Evolutionary conservation across 768 basidiomycete species (phyloP), one percentile per base, ranked within the genome.

Genomic region (Boletellus ananas): DNA sequence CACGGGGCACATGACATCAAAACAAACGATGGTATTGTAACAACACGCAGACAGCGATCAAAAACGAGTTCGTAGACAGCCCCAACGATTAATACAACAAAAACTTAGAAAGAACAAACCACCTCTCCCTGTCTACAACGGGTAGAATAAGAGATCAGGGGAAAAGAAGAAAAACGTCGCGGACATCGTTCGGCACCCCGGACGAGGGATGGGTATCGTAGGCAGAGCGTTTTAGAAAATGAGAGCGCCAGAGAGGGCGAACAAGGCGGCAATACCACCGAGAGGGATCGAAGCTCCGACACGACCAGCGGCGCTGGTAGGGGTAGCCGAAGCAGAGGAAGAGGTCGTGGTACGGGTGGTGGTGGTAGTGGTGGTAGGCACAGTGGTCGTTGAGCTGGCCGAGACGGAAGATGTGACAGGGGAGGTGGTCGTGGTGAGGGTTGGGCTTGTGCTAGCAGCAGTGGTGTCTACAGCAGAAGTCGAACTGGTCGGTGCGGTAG

Each of bases 381-480:
- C 6, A 23, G 72, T 70, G 11, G 78, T 72, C 1, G 37, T 20
- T 18, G 45, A 33, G 2, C 40, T 20, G 8, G 11, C 49, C 6
- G 47, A 23, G 8, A 44, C 34, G 3, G 68, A 55, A 3, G 59
- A 64, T 38, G 72, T 67, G 77, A 70, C 9, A 62, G 27, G 3
- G 23, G 23, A 23, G 6, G 62, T 58, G 7, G 43, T 10, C 16
- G 74, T 57, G 33, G 74, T 56, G 21, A 61, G 52, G 0, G 69
- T 53, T 10, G 71, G 58, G 44, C 70, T 68, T 34, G 73, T 55
- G 27, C 59, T 65, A 37, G 71, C 66, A 31, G 59, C 66, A 1
- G 73, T 66, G 4, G 50, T 29, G 34, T 14, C 44, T 46, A 13
- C 2, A 34, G 46, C 13, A 41, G 54, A 34, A 11, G 45, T 42